A percentile compares a stretch with the other conserved stretches of the same genome.
Evolutionary conservation across 78 protist genomes (phyloP).

Genomic region (Chrysochromulina parva): DNA sequence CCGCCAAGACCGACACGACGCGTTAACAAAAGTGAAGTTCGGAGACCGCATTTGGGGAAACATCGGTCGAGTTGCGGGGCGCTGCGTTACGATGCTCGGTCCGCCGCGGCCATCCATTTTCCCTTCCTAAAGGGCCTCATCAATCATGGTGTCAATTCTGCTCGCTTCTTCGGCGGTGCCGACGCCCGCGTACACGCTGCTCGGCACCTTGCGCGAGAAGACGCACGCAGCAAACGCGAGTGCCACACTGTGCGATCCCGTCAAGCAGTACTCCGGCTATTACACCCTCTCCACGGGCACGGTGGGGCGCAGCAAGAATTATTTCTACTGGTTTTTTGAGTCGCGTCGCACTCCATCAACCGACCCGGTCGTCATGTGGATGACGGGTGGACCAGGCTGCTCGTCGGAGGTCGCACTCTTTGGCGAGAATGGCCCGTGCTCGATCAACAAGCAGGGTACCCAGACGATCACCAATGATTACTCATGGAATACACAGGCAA

Average conservation of each 20-base stretch:
- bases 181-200: too few species aligned
- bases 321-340: slow-evolving; percentile 75
- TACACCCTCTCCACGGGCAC: not conserved
- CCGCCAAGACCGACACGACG: too few species aligned
- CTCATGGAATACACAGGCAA: slow-evolving; percentile 39
- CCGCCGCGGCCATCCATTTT: too few species aligned
- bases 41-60: too few species aligned
- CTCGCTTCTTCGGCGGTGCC: too few species aligned
- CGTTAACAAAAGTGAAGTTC: too few species aligned
- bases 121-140: too few species aligned
- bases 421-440: slow-evolving; percentile 80
- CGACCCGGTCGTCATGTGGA: slow-evolving; percentile 80
- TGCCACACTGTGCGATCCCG: not conserved
- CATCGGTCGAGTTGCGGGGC: too few species aligned
- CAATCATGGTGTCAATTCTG: too few species aligned
- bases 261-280: not conserved
- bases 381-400: slow-evolving; percentile 84
- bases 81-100: too few species aligned
- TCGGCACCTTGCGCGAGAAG: too few species aligned
- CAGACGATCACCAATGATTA: not conserved
- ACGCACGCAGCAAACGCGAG: too few species aligned
- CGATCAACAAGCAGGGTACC: slow-evolving; percentile 17
- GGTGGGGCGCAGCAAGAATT: not conserved
- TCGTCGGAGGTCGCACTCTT: slow-evolving; percentile 59
- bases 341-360: slow-evolving; percentile 50